phyloP scores from a whole-genome alignment of 1,139 yeast species.

The Diutina rugosa region DNA sequence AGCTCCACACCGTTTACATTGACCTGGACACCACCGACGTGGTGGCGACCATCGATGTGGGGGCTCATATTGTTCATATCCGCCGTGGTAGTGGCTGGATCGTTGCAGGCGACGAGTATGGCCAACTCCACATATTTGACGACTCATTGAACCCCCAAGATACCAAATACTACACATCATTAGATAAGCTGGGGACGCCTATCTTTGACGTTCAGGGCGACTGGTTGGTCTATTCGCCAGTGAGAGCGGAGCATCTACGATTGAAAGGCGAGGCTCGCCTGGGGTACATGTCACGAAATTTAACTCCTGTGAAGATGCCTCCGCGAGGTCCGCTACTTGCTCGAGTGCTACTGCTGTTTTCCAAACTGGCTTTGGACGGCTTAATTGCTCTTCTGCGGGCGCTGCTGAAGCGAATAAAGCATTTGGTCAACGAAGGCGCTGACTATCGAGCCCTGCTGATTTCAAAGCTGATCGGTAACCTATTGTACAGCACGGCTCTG shows the following conservation, averaged over 20 bases:
- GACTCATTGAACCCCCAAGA: conserved; percentile 6
- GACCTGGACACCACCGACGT: background rate
- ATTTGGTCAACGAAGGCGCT: conserved; percentile 4
- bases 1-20: background rate
- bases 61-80: background rate
- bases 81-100: background rate
- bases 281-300: background rate
- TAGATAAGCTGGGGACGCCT: conserved; percentile 10
- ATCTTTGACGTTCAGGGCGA: conserved; percentile 39
- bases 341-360: conserved; percentile 33
- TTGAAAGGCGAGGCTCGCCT: background rate
- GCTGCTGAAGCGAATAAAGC: conserved; percentile 29
- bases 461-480: conserved; percentile 17
- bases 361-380: conserved; percentile 44
- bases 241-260: conserved; percentile 16
- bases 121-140: conserved; percentile 20
- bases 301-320: conserved; percentile 34
- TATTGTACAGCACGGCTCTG: conserved; percentile 25
- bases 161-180: background rate
- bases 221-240: conserved; percentile 38
- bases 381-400: conserved; percentile 35
- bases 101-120: conserved; percentile 11
- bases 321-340: conserved; percentile 31
- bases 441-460: conserved; percentile 14
- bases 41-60: background rate